phyloP scores from a whole-genome alignment of 2,329 filamentous ascomycete species.

The Cordyceps javanica region DNA sequence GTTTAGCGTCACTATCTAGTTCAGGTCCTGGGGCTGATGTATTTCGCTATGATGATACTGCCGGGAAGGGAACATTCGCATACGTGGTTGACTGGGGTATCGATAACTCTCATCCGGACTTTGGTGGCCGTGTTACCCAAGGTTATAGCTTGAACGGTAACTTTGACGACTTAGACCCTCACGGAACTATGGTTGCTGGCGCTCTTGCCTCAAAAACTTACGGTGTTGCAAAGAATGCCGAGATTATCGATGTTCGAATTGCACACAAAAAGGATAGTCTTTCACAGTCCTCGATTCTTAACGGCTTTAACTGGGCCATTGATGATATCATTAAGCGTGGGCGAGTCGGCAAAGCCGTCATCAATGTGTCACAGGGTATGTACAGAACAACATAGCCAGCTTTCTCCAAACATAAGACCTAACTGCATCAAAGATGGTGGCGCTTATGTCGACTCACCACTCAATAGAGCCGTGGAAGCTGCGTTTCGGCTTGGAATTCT shows the following conservation, averaged over 20 bases:
- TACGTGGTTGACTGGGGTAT: background rate
- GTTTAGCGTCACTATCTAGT: background rate
- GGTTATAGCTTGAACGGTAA: background rate
- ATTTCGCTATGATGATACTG: background rate
- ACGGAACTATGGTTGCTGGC: background rate
- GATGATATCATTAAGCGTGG: background rate
- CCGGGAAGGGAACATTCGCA: background rate
- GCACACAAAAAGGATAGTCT: too few relatives aligned
- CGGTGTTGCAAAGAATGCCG: background rate
- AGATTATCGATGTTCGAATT: background rate
- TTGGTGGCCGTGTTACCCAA: background rate
- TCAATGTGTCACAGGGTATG: background rate
- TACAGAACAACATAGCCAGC: background rate
- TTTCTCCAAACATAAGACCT: background rate
- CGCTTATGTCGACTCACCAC: background rate
- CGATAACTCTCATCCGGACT: background rate
- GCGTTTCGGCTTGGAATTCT: background rate
- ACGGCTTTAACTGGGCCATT: background rate
- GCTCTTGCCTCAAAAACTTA: background rate
- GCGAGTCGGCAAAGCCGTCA: background rate
- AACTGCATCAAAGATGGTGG: background rate
- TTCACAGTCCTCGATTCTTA: background rate
- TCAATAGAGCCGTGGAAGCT: background rate
- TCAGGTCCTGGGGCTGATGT: background rate
- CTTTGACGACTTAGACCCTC: background rate